Conservation (phyloP, 129 eudicot species). For the Lactuca saligna region DNA sequence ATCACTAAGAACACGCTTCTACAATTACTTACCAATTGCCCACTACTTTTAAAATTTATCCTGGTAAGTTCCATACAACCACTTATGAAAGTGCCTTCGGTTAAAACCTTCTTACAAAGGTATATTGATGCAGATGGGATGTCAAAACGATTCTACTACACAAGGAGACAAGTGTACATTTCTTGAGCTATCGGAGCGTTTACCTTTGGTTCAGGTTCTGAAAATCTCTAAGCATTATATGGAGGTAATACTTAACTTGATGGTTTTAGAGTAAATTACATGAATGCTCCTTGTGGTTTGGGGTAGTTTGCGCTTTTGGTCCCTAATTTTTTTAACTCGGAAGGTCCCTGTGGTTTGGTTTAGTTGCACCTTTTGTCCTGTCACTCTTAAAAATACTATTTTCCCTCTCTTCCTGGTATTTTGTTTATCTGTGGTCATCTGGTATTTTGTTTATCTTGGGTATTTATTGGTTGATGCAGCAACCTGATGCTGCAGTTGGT, state of each 20-base stretch:
- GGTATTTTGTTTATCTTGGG: neutral
- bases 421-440: no score
- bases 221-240: neutral
- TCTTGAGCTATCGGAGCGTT: neutral
- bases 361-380: no score
- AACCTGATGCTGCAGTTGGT: neutral
- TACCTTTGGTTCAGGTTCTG: constrained; percentile 4
- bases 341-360: no score
- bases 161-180: neutral
- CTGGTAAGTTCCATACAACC: constrained; percentile 13
- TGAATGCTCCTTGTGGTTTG: no score
- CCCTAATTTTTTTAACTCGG: no score
- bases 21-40: constrained; percentile 26
- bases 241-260: constrained; percentile 5
- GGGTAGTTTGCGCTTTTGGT: no score
- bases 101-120: neutral
- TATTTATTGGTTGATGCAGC: constrained; percentile 3
- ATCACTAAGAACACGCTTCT: constrained; percentile 8
- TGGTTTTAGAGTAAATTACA: neutral
- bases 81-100: neutral
- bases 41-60: constrained; percentile 15
- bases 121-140: neutral
- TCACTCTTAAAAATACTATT: no score
- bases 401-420: no score
- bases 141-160: neutral